Percentiles rank a stretch among this genome's conserved stretches.
These are phyloP conservation scores for Cenchrus purpureus DNA, from an alignment of 176 grass and related monocot genomes.

Conservation along the genomic window DNA sequence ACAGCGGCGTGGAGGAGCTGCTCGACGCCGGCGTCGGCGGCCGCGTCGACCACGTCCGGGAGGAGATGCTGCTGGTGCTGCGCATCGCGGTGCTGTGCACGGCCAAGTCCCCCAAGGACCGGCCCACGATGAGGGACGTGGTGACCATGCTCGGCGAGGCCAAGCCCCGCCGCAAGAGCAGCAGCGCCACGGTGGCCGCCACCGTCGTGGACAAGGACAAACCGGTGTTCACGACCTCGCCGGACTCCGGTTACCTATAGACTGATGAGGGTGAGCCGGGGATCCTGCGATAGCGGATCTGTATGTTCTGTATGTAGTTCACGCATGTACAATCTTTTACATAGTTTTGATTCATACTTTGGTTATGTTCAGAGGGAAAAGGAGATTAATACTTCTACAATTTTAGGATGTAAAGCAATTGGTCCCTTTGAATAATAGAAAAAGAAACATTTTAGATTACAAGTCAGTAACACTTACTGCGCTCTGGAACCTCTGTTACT, in stretches of 20 bases:
- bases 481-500: too few relatives aligned
- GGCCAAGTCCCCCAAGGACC: conserved; percentile 82
- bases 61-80: conserved; percentile 96
- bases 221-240: conserved; percentile 88
- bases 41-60: conserved; percentile 69
- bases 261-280: neutral
- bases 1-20: conserved; percentile 73
- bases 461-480: neutral
- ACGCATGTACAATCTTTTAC: conserved; percentile 33
- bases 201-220: conserved; percentile 79
- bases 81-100: conserved; percentile 89
- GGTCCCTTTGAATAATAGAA: conserved; percentile 23
- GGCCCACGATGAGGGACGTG: conserved; percentile 90
- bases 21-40: conserved; percentile 74
- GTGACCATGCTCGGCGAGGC: conserved; percentile 93
- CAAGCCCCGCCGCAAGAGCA: conserved; percentile 92
- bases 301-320: conserved; percentile 47
- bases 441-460: neutral
- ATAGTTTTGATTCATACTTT: conserved; percentile 45
- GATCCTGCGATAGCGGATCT: neutral
- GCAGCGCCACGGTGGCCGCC: conserved; percentile 56
- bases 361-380: conserved; percentile 12
- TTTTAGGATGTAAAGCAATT: conserved; percentile 50
- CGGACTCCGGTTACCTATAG: conserved; percentile 68
- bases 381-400: conserved; percentile 36